phyloP scores from a whole-genome alignment of 108 stramenopile species.

The Ochromonas danica region DNA sequence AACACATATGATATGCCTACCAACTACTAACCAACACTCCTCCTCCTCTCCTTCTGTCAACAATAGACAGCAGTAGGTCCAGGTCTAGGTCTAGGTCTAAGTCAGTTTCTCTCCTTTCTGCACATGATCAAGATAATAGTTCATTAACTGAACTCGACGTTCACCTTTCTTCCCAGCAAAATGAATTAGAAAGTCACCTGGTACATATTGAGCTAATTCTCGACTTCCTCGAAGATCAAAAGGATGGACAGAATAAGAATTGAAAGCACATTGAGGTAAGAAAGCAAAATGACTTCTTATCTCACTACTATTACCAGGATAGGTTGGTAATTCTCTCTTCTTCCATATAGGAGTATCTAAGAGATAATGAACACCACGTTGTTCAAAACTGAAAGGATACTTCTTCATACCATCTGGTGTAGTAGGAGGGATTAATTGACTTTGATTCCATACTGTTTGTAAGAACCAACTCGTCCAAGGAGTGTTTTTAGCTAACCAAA shows the following conservation, averaged over 20 bases:
- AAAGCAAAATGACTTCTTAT: constrained; percentile 39
- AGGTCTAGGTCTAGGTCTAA: too few species aligned
- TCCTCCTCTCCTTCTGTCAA: too few species aligned
- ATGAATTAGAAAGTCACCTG: constrained; percentile 50
- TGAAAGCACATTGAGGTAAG: constrained; percentile 50
- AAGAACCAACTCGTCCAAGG: constrained; percentile 37
- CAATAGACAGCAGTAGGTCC: too few species aligned
- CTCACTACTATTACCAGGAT: constrained; percentile 23
- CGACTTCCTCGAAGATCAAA: not conserved
- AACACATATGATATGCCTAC: too few species aligned
- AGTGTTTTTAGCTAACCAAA: constrained; percentile 41
- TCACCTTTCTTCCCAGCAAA: constrained; percentile 48
- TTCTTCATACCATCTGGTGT: constrained; percentile 35
- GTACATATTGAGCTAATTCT: constrained; percentile 12
- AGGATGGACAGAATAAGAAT: constrained; percentile 52
- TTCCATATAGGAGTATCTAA: constrained; percentile 44
- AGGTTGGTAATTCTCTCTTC: constrained; percentile 11
- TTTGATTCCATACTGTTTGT: constrained; percentile 40
- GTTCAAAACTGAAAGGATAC: constrained; percentile 38
- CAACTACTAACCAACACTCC: too few species aligned
- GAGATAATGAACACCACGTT: constrained; percentile 52
- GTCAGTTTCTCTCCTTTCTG: too few species aligned
- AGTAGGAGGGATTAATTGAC: not conserved
- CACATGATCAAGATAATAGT: constrained; percentile 2
- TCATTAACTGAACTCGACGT: not conserved